Evolutionary conservation across 2,329 filamentous ascomycete genomes (phyloP).

Genomic region (Sphaerostilbella broomeana): DNA sequence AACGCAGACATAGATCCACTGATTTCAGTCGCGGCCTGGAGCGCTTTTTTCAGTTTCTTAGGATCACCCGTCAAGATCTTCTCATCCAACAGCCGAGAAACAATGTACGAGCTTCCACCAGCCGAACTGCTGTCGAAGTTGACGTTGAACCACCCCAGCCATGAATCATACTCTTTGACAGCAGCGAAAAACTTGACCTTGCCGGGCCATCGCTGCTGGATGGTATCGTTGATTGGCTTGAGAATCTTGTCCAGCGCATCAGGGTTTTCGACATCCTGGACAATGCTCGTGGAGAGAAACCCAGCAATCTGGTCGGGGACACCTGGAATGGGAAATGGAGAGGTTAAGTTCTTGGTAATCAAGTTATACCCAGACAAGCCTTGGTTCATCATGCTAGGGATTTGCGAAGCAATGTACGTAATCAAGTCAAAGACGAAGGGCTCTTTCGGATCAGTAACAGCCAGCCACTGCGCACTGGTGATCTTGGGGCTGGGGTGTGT

Average conservation of each 20-base stretch:
- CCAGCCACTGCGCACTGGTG: constrained; percentile 16
- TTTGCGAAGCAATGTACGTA: constrained; percentile 37
- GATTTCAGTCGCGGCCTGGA: constrained; percentile 29
- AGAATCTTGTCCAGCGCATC: constrained; percentile 24
- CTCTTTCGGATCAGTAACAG: constrained; percentile 23
- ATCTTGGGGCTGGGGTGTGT: constrained; percentile 39
- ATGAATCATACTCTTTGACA: constrained; percentile 25
- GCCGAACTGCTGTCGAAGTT: constrained; percentile 31
- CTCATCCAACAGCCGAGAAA: constrained; percentile 39
- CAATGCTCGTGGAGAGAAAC: constrained; percentile 26
- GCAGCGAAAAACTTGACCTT: constrained; percentile 17
- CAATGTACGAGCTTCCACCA: constrained; percentile 31
- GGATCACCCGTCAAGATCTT: constrained; percentile 29
- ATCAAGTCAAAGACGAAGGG: constrained; percentile 41
- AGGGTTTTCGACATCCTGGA: constrained; percentile 30
- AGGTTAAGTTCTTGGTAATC: constrained; percentile 30
- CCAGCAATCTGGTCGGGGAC: constrained; percentile 28
- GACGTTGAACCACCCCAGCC: constrained; percentile 31
- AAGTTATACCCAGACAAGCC: constrained; percentile 46
- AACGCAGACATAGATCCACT: constrained; percentile 26
- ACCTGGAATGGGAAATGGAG: constrained; percentile 30
- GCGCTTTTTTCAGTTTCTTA: constrained; percentile 29
- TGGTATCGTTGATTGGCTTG: constrained; percentile 30
- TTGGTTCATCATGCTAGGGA: constrained; percentile 41
- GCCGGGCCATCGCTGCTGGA: constrained; percentile 31